These are phyloP conservation scores for Leptosphaerulina australis DNA, from an alignment of 2,329 filamentous ascomycete genomes.

Conservation along the genomic window DNA sequence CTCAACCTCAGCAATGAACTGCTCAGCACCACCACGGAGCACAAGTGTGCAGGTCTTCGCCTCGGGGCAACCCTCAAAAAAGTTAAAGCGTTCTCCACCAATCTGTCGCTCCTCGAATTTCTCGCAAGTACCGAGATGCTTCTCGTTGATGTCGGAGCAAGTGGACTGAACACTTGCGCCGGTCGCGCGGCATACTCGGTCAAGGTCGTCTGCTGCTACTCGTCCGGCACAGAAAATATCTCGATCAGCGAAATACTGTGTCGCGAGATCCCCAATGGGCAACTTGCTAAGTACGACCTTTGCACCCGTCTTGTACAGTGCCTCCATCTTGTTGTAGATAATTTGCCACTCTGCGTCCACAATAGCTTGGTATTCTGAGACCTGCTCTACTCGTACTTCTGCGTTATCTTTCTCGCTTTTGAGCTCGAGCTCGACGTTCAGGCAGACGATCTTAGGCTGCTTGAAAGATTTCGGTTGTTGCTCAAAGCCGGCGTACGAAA, in stretches of 20 bases:
- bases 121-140: slow-evolving; percentile 90
- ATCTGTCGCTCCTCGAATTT: slow-evolving; percentile 95
- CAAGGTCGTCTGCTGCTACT: slow-evolving; percentile 88
- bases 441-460: slow-evolving; percentile 93
- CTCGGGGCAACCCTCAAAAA: slow-evolving; percentile 94
- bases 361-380: slow-evolving; percentile 98
- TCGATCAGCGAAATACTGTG: slow-evolving; percentile 95
- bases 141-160: slow-evolving; percentile 88
- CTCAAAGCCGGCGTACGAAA: slow-evolving; percentile 98
- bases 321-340: slow-evolving; percentile 99
- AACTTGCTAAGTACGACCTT: slow-evolving; percentile 98
- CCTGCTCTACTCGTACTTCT: slow-evolving; percentile 96
- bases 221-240: slow-evolving; percentile 98
- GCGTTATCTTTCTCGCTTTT: slow-evolving; percentile 99
- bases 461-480: slow-evolving; percentile 97
- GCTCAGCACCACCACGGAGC: slow-evolving; percentile 93
- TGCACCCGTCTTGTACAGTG: slow-evolving; percentile 88
- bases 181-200: slow-evolving; percentile 93
- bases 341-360: slow-evolving; percentile 99
- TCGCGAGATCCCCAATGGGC: slow-evolving; percentile 95
- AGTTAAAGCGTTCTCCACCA: slow-evolving; percentile 95
- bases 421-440: slow-evolving; percentile 97
- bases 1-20: slow-evolving; percentile 99
- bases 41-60: slow-evolving; percentile 97
- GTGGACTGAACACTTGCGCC: slow-evolving; percentile 93